Base-by-base conservation (phyloP, 345 rosid genomes). In the Stellera chamaejasme region DNA sequence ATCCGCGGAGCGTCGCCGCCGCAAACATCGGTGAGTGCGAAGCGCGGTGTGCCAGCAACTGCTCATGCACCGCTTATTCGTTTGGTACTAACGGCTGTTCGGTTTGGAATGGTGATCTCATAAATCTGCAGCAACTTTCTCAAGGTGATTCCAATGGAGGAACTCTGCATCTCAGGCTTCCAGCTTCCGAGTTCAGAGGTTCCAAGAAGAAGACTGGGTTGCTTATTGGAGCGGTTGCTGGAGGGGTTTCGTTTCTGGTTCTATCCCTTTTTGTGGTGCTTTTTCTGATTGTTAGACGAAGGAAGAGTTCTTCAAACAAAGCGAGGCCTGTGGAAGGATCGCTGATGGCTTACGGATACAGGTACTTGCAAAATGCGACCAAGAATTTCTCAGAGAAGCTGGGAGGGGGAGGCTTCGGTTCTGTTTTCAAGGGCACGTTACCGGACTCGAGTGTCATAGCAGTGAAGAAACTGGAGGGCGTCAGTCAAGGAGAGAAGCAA, bases 351-450 rank as follows among this genome's bases (percentile, higher is more conserved):
- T 91, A 77, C 67, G 75, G 66, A 15, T 85, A 85, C 62, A 67
- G 77, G 70, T 84, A 91, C 58, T 54, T 90, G 57, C 88, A 81
- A 43, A 67, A 10, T 25, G 89, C 90, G 2, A 84, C 96, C 0
- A 90, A 77, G 70, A 90, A 82, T 62, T 90, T 90, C 78, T 82
- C 89, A 0, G 80, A 84, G 44, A 87, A 77, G 63, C 45, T 84
- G 62, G 96, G 94, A 10, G 96, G 85, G 62, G 96, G 93, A 67
- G 89, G 96, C 41, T 90, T 90, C 13, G 93, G 97, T 55, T 87
- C 93, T 46, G 97, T 87, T 47, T 87, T 90, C 60, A 90, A 81
- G 69, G 94, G 97, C 4, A 55, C 54, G 10, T 65, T 90, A 69
- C 74, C 81, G 0, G 92, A 79, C 70, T 78, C 90, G n/a, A 72